Base-by-base conservation (phyloP, 176 grass and related monocot genomes). In the Phragmites australis region DNA sequence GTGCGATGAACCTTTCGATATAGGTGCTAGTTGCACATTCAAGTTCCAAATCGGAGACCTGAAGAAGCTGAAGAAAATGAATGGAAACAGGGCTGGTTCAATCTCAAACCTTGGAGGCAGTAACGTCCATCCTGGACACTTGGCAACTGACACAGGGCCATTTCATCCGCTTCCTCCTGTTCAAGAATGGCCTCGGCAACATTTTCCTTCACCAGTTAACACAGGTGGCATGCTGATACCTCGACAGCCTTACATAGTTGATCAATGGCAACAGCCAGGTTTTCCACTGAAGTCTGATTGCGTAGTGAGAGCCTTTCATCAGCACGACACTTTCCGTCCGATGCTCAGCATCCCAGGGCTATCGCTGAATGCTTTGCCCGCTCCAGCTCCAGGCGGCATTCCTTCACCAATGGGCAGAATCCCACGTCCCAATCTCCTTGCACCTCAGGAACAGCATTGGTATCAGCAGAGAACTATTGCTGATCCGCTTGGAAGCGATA, bases 1-100 rank as follows among this genome's bases (percentile, higher is more conserved):
- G 19, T 79, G 72, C 4, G 82, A 93, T 1, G 0, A 79, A 26
- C 39, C 81, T 52, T 91, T 91, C 9, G 47, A 22, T 46, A 26
- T 85, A 22, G 72, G 82, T 44, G 5, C 41, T 12, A 78, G 65
- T 64, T 53, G 19, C 65, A 85, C 74, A 31, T 91, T 78, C 55
- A 88, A 62, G 42, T 91, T 91, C 56, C 64, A 19, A 65, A 63
- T 87, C 13, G 16, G 29, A 5, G 23, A 83, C n/a, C 39, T 54
- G 34, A 51, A 74, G 80, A 43, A 83, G 80, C 29, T 40, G 57
- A 83, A 74, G n/a, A 74, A 73, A 83, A 12, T 29, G 34, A 63
- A 75, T 44, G 7, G 15, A 27, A 52, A 53, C 5, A 65, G 17
- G 11, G 13, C 48, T 65, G 6, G 59, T 66, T 65, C 58, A 75